A percentile compares a stretch with the other conserved stretches of the same genome.
These are phyloP conservation scores for Nigrograna mackinnonii DNA, from an alignment of 2,329 filamentous ascomycete genomes.

Conservation along the genomic window DNA sequence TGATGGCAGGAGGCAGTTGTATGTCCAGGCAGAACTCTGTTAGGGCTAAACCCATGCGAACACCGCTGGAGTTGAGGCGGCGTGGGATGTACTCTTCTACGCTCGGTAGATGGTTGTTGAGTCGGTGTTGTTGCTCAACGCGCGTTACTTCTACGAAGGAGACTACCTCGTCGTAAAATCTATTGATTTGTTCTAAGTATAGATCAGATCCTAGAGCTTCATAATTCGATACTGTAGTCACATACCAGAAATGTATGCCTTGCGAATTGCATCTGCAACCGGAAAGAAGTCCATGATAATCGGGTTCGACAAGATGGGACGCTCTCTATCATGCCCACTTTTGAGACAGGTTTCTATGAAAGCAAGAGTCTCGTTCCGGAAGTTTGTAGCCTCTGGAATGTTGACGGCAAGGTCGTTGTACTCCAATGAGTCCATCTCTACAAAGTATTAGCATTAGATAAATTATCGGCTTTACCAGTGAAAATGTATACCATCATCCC, in stretches of 20 bases:
- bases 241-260: no score
- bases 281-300: not conserved
- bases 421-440: not conserved
- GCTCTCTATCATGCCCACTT: not conserved
- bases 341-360: not conserved
- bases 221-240: not conserved
- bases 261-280: not conserved
- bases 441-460: not conserved
- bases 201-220: not conserved
- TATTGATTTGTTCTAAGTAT: not conserved
- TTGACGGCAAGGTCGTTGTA: not conserved
- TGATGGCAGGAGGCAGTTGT: not conserved
- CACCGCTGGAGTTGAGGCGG: not conserved
- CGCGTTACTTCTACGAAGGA: not conserved
- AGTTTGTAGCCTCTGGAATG: not conserved
- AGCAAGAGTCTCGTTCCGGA: not conserved
- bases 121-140: not conserved
- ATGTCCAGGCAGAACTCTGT: not conserved
- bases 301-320: not conserved
- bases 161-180: not conserved
- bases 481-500: not conserved
- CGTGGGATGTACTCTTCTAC: not conserved
- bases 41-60: not conserved
- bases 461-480: not conserved
- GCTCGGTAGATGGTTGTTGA: not conserved